Evolutionary conservation across 1,139 yeast genomes (phyloP).

Genomic region (Geotrichum histeridarum): DNA sequence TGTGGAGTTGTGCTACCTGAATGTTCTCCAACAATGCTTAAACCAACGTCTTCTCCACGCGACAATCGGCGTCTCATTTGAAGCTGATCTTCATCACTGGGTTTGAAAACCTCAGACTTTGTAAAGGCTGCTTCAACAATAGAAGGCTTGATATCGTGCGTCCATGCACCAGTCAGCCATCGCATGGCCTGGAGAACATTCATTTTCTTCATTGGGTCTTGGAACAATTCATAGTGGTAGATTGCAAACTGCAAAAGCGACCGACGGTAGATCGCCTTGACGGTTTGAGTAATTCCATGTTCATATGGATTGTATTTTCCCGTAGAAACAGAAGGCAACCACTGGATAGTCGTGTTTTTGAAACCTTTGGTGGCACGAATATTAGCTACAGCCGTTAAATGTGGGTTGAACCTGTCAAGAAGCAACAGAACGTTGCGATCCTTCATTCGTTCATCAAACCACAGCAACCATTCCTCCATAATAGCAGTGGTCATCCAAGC

Average conservation of each 20-base stretch:
- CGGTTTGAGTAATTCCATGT: conserved; percentile 15
- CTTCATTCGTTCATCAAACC: conserved; percentile 17
- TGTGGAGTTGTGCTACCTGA: conserved; percentile 5
- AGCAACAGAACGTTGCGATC: conserved; percentile 13
- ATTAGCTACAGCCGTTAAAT: conserved; percentile 17
- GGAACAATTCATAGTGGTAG: conserved; percentile 14
- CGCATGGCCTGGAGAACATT: conserved; percentile 15
- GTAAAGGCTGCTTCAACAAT: conserved; percentile 11
- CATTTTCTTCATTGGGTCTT: conserved; percentile 19
- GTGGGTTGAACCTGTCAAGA: conserved; percentile 17
- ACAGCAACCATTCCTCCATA: conserved; percentile 18
- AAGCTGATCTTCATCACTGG: neutral
- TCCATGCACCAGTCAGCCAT: conserved; percentile 18
- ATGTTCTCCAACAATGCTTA: neutral
- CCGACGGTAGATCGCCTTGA: conserved; percentile 14
- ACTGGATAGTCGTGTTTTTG: conserved; percentile 18
- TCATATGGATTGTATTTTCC: conserved; percentile 18
- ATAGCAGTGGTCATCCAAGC: conserved; percentile 19
- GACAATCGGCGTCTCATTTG: neutral
- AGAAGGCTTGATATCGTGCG: conserved; percentile 13
- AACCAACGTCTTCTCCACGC: conserved; percentile 6
- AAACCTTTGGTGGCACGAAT: conserved; percentile 17
- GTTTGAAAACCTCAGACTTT: conserved; percentile 15
- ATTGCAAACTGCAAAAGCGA: conserved; percentile 14
- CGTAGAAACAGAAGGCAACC: conserved; percentile 17